Evolutionary conservation across 805 yeast species (phyloP).

Genomic region (Sugiyamaella chiloensis): DNA sequence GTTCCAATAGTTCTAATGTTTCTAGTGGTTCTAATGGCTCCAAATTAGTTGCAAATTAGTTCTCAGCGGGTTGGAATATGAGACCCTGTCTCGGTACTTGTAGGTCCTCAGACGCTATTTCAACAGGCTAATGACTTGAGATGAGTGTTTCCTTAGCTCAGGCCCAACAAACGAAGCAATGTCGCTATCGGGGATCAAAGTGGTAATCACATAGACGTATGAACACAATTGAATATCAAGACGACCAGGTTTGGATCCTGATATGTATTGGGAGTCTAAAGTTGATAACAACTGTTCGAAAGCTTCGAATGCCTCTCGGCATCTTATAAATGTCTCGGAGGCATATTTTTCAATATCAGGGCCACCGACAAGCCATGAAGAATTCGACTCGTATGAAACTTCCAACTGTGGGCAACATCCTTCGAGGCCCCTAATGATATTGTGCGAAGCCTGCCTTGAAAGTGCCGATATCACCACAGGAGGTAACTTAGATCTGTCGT

Average conservation of each 20-base stretch:
- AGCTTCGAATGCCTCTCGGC: slow-evolving; percentile 15
- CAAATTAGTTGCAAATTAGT: no score
- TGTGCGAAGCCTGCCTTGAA: slow-evolving; percentile 10
- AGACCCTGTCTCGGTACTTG: no score
- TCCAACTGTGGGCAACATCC: slow-evolving; percentile 17
- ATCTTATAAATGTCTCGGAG: slow-evolving; percentile 12
- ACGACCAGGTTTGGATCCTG: slow-evolving; percentile 8
- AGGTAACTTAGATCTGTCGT: slow-evolving; percentile 13
- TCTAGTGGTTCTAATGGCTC: no score
- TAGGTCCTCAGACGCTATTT: no score
- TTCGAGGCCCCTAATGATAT: slow-evolving; percentile 14
- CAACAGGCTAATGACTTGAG: no score
- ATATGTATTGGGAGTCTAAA: neutral
- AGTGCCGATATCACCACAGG: slow-evolving; percentile 2
- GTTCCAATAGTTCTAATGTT: no score
- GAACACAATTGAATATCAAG: slow-evolving; percentile 26
- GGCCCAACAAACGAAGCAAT: slow-evolving; percentile 23
- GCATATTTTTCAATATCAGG: neutral
- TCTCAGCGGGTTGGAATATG: no score
- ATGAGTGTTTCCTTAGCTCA: neutral
- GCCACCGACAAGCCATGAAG: neutral
- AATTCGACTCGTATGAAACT: slow-evolving; percentile 7
- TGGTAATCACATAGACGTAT: slow-evolving; percentile 16
- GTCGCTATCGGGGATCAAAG: slow-evolving; percentile 19
- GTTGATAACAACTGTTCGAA: slow-evolving; percentile 9